A percentile compares a stretch with the other conserved stretches of the same genome.
Evolutionary conservation across 257 asterid species (phyloP).

Genomic region (Anisodus tanguticus): DNA sequence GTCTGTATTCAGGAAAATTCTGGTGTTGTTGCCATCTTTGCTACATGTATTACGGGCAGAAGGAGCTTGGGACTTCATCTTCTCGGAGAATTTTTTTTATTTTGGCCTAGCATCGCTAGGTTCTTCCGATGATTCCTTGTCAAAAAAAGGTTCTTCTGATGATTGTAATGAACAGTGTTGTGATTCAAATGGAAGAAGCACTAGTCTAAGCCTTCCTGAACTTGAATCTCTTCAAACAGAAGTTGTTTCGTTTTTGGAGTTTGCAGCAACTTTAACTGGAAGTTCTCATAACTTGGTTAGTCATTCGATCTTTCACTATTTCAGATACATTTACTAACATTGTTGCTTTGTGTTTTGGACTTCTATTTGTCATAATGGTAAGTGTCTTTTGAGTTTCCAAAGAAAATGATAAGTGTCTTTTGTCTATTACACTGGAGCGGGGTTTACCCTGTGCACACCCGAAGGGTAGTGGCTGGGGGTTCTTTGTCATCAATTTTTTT

Average conservation of each 20-base stretch:
- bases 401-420: too few species aligned
- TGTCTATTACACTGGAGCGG: too few species aligned
- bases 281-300: slow-evolving; percentile 91
- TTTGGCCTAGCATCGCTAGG: slow-evolving; percentile 72
- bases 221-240: slow-evolving; percentile 69
- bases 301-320: slow-evolving; percentile 41
- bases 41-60: slow-evolving; percentile 86
- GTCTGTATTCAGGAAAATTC: slow-evolving; percentile 71
- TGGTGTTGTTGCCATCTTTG: slow-evolving; percentile 66
- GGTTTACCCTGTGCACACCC: too few species aligned
- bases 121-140: slow-evolving; percentile 40
- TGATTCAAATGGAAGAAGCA: slow-evolving; percentile 46
- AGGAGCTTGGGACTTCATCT: slow-evolving; percentile 95
- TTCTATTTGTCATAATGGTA: slow-evolving; percentile 18
- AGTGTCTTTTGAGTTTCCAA: too few species aligned
- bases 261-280: slow-evolving; percentile 82
- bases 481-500: too few species aligned
- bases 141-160: slow-evolving; percentile 38
- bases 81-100: slow-evolving; percentile 94
- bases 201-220: slow-evolving; percentile 40
- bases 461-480: too few species aligned
- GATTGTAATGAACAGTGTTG: slow-evolving; percentile 40
- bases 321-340: neutral
- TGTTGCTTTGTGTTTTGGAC: slow-evolving; percentile 20
- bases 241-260: slow-evolving; percentile 77